phyloP scores from a whole-genome alignment of 2,329 filamentous ascomycete species.

The Colletotrichum tamarilloi region DNA sequence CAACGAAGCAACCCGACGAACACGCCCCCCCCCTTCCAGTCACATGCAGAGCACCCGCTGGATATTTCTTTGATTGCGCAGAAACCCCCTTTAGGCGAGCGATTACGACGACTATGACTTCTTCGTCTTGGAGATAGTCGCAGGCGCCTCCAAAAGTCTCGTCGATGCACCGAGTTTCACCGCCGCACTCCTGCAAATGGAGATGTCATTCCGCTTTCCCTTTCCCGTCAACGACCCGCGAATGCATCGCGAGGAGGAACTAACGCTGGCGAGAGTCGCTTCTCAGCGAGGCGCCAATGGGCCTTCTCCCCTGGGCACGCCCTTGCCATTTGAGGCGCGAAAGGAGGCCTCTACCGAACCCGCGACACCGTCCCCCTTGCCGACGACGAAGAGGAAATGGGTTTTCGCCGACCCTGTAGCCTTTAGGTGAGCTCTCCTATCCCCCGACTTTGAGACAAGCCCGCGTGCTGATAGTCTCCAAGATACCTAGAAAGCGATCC shows the following conservation, averaged over 20 bases:
- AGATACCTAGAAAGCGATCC: conserved; percentile 89
- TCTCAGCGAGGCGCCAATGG: conserved; percentile 43
- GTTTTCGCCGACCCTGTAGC: conserved; percentile 70
- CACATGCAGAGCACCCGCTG: conserved; percentile 10
- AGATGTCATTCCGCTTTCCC: conserved; percentile 53
- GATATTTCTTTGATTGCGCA: background rate
- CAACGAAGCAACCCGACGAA: background rate
- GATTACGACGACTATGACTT: conserved; percentile 22
- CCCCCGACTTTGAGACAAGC: background rate
- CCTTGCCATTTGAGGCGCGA: conserved; percentile 24
- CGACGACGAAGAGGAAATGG: conserved; percentile 55
- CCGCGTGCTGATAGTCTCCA: conserved; percentile 12
- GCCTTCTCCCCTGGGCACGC: conserved; percentile 32
- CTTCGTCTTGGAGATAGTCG: conserved; percentile 20
- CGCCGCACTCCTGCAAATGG: conserved; percentile 17
- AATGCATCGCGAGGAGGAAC: conserved; percentile 51
- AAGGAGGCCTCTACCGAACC: conserved; percentile 30
- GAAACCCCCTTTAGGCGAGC: background rate
- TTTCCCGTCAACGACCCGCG: conserved; percentile 46
- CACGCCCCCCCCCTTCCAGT: conserved; percentile 15
- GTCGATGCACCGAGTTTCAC: conserved; percentile 21
- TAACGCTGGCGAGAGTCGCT: conserved; percentile 46
- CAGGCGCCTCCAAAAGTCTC: conserved; percentile 15
- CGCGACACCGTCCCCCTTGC: conserved; percentile 34
- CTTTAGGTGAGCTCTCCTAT: conserved; percentile 56